These are phyloP conservation scores for Aspergillus haitiensis DNA, from an alignment of 495 filamentous ascomycete species.

Conservation along the genomic window DNA sequence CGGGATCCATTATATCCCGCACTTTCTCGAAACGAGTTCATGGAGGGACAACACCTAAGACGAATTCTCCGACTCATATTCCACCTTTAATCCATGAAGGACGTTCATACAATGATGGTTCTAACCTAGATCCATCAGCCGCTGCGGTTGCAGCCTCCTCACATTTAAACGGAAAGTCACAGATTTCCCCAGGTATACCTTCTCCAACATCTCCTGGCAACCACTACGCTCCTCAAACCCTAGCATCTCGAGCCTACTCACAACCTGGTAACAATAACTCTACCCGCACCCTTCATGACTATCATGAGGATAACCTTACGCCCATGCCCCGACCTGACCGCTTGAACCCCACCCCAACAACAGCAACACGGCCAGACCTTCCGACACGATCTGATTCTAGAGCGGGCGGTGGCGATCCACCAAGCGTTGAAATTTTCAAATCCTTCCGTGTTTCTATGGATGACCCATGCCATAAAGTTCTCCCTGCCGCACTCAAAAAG, in stretches of 20 bases:
- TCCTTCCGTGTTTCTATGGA: constrained; percentile 97
- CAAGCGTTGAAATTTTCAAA: constrained; percentile 92
- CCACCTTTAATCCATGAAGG: constrained; percentile 58
- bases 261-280: constrained; percentile 34
- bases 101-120: constrained; percentile 51
- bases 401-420: constrained; percentile 38
- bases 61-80: constrained; percentile 74
- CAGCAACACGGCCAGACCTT: constrained; percentile 38
- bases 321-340: constrained; percentile 36
- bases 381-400: constrained; percentile 54
- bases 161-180: constrained; percentile 72
- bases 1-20: constrained; percentile 40
- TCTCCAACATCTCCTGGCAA: constrained; percentile 77
- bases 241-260: constrained; percentile 51
- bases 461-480: constrained; percentile 94
- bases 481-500: constrained; percentile 92
- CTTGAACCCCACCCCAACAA: constrained; percentile 42
- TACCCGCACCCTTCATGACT: constrained; percentile 41
- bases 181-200: constrained; percentile 69
- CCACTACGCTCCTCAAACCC: constrained; percentile 51
- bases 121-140: constrained; percentile 56
- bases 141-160: constrained; percentile 70
- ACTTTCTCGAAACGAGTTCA: constrained; percentile 93
- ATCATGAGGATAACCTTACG: constrained; percentile 43
- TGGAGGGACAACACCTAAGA: constrained; percentile 74